Evolutionary conservation across 2,329 filamentous ascomycete genomes (phyloP), one percentile per base, ranked within the genome.

Genomic region (Cytospora leucostoma): DNA sequence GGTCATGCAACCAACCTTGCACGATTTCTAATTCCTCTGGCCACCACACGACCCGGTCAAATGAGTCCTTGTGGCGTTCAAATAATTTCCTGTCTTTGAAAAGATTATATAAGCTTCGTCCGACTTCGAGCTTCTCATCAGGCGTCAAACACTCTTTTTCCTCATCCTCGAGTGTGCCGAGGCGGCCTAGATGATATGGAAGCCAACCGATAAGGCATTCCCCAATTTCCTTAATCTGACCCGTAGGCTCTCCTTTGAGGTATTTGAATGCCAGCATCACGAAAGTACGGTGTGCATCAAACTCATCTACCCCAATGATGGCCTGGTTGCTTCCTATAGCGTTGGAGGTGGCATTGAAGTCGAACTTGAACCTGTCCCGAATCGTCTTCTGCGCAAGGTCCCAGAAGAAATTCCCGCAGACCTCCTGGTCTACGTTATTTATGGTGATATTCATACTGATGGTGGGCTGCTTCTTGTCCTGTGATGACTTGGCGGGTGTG

Each of bases 371-470:
- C 37, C 68, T 69, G 12, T 71, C 68, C 19, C 70, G 66, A 40
- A 68, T 70, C 3, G 67, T 65, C 47, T 68, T 70, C 4, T 70
- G 65, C 12, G 70, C 66, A 4, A 71, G 64, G 15, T 71, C 70
- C 70, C 70, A 71, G 13, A 71, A 57, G 32, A 71, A 71, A 27
- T 70, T 62, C 2, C 61, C 65, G 51, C 69, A 71, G 4, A 67
- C 47, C 64, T 71, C 69, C 21, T 68, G 67, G 13, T 71, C 68
- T 3, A 70, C 69, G 17, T 71, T 70, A 19, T 68, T 69, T 37
- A 71, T 70, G 63, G 56, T 67, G 44, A 71, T 71, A 8, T 49
- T 69, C 70, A 71, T 71, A 54, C 68, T 70, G 55, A 71, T 71
- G 21, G 67, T 70, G 1, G 68, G 37, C 15, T 61, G 66, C 12